phyloP scores from a whole-genome alignment of 2,329 filamentous ascomycete species.

The Teratosphaeria viscida region DNA sequence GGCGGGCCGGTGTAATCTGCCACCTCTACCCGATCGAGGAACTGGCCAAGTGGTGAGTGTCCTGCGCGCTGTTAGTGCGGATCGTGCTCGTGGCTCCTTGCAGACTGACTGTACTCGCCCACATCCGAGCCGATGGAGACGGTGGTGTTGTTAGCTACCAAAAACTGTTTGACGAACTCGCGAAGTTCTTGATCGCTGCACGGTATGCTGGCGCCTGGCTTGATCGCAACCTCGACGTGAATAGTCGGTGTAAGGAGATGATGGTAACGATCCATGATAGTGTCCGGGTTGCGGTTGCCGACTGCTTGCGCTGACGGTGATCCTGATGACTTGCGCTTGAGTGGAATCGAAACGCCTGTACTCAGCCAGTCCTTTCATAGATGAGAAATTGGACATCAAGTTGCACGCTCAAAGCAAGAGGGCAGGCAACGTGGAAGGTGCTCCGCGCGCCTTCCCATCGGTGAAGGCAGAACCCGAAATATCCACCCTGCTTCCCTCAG shows the following conservation, averaged over 20 bases:
- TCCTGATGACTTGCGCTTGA: background rate
- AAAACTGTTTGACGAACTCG: conserved; percentile 18
- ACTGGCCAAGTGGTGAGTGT: background rate
- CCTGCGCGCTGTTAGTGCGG: background rate
- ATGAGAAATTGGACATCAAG: background rate
- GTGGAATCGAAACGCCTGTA: background rate
- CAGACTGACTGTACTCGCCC: background rate
- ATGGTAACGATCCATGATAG: background rate
- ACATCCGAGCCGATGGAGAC: conserved; percentile 3
- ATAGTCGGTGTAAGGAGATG: conserved; percentile 19
- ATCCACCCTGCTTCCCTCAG: background rate
- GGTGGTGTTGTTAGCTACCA: conserved; percentile 2
- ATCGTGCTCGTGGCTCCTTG: background rate
- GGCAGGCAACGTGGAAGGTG: background rate
- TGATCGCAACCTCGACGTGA: conserved; percentile 28
- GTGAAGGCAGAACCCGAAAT: background rate
- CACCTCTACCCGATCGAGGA: conserved; percentile 20
- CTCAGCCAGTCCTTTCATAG: background rate
- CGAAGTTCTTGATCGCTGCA: background rate
- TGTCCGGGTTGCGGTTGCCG: background rate
- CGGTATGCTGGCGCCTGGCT: background rate
- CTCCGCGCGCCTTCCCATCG: background rate
- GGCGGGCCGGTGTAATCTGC: conserved; percentile 29
- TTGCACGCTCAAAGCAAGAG: background rate
- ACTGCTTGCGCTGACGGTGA: background rate